A percentile compares a stretch with the other conserved stretches of the same genome.
phyloP scores from a whole-genome alignment of 257 asterid species.

The Solanum chmielewskii region DNA sequence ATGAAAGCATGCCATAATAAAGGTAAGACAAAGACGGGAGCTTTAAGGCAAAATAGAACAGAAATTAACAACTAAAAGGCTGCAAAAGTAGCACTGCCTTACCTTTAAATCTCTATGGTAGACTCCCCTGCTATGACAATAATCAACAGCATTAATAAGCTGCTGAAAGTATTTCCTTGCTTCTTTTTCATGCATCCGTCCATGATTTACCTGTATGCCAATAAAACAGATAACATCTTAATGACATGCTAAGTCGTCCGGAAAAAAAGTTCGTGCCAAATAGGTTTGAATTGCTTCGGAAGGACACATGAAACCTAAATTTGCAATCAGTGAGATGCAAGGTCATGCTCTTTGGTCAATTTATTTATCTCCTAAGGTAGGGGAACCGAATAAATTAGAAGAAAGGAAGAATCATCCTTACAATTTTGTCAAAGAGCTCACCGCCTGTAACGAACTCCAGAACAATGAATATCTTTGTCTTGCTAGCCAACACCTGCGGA shows the following conservation, averaged over 20 bases:
- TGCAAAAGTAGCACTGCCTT: not conserved
- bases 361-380: not conserved
- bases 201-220: slow-evolving; percentile 54
- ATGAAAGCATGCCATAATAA: not conserved
- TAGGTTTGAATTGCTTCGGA: slow-evolving; percentile 2
- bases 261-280: not conserved
- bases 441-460: slow-evolving; percentile 88
- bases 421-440: slow-evolving; percentile 96
- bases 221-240: not conserved
- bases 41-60: not conserved
- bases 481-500: slow-evolving; percentile 89
- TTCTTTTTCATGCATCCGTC: slow-evolving; percentile 80
- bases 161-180: slow-evolving; percentile 92
- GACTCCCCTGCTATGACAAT: slow-evolving; percentile 95
- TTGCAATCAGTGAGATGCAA: not conserved
- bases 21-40: not conserved
- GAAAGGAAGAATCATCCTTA: slow-evolving; percentile 19
- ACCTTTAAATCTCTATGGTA: slow-evolving; percentile 95
- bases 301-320: not conserved
- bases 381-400: not conserved
- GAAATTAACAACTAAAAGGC: not conserved
- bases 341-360: not conserved
- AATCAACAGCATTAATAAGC: slow-evolving; percentile 83
- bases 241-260: not conserved
- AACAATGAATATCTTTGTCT: slow-evolving; percentile 83